Conservation (phyloP, 2,329 filamentous ascomycete genomes). For the Botrytis medusae region DNA sequence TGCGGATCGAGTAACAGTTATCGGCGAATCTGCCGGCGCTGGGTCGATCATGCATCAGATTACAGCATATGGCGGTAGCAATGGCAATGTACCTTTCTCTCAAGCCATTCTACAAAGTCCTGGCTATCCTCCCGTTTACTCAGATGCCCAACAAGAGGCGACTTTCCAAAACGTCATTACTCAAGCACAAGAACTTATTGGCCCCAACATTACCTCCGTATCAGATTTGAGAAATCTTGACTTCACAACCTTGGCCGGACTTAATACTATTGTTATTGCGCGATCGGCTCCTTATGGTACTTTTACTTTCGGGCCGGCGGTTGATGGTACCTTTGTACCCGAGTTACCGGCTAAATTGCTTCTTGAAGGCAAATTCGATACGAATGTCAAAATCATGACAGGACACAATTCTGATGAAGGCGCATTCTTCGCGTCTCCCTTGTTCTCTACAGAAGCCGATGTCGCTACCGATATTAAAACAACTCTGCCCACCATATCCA, state of each 20-base stretch:
- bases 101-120: conserved; percentile 41
- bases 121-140: conserved; percentile 26
- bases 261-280: conserved; percentile 28
- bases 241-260: conserved; percentile 23
- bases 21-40: conserved; percentile 53
- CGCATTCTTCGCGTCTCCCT: conserved; percentile 35
- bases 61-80: conserved; percentile 49
- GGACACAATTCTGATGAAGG: conserved; percentile 48
- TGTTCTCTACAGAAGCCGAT: conserved; percentile 28
- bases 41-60: conserved; percentile 57
- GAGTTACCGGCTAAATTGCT: conserved; percentile 47
- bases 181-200: conserved; percentile 24
- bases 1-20: conserved; percentile 49
- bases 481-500: conserved; percentile 31
- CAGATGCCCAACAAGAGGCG: conserved; percentile 18
- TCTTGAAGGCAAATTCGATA: conserved; percentile 46
- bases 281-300: conserved; percentile 41
- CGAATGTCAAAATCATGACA: conserved; percentile 47
- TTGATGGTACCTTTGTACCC: conserved; percentile 51
- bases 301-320: conserved; percentile 47
- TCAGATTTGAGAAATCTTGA: conserved; percentile 14
- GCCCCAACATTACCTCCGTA: conserved; percentile 19
- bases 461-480: conserved; percentile 17
- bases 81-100: conserved; percentile 44
- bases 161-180: conserved; percentile 25